Base-by-base conservation (phyloP, 345 rosid species). In the Kandelia obovata region DNA sequence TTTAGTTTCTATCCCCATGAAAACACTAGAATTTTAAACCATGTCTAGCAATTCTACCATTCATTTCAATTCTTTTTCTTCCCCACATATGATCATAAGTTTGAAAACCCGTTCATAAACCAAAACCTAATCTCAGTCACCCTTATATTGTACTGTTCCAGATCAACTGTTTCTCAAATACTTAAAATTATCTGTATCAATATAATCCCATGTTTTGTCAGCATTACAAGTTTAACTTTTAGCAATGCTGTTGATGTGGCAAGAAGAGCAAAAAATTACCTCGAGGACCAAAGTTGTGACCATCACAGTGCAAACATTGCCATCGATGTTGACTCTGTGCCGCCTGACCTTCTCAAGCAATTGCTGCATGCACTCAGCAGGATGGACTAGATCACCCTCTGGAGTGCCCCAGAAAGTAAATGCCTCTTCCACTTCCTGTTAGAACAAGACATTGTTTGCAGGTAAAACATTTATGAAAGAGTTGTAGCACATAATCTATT, bases 231-330 rank as follows among this genome's bases (percentile, higher is more conserved):
- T 34, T 34, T 7, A 34, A 7, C 9, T 34, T 34, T 34, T 34
- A 34, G 37, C 10, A 34, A 34, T 7, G 37, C 37, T 34, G 49
- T 13, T 43, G 49, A 43, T 11, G 59, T 11, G 30, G 10, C 15
- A 69, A 37, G 27, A 25, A 11, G 23, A 68, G 72, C 31, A 57
- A 56, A 17, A 71, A 67, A 73, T 78, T 81, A 95, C 99, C 99
- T 92, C 99, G 13, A 96, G 99, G 71, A 96, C 98, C 82, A 96
- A 79, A 59, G 96, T 96, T 64, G 99, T 90, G 66, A 96, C 97
- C 91, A 96, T 79, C 62, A 90, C 98, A 9, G 98, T 92, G 85
- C 91, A 87, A 4, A 90, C 94, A 75, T 90, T 96, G 66, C 98
- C 98, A 57, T 96, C 99, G 32, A 96, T 53, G 46, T 92, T 96